These are phyloP conservation scores for Amaranthus cruentus DNA, from an alignment of 148 eudicot species.

Conservation along the genomic window DNA sequence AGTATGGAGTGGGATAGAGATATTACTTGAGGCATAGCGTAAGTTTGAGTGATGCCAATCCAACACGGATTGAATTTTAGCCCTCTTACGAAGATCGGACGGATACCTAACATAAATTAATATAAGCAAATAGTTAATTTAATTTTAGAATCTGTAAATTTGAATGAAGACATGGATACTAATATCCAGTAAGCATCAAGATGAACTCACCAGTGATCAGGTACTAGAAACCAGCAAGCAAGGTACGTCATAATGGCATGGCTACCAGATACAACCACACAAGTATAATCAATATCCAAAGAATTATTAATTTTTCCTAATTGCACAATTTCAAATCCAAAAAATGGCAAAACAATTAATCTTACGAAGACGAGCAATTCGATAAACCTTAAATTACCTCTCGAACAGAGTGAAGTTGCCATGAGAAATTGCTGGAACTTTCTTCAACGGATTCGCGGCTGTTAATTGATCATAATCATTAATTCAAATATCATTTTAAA, in stretches of 20 bases:
- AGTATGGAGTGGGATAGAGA: neutral
- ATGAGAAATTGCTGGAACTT: conserved; percentile 29
- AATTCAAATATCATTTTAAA: neutral
- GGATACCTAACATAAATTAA: conserved; percentile 25
- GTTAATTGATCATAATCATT: neutral
- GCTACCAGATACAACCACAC: conserved; percentile 7
- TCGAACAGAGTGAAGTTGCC: conserved; percentile 31
- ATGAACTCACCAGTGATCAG: conserved; percentile 31
- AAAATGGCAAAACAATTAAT: too few relatives aligned
- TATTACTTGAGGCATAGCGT: conserved; percentile 34
- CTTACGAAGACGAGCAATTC: too few relatives aligned
- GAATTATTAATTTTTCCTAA: neutral
- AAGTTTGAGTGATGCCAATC: conserved; percentile 40
- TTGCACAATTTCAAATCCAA: too few relatives aligned
- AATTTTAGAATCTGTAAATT: neutral
- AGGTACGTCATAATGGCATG: conserved; percentile 34
- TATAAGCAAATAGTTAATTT: neutral
- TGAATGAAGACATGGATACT: neutral
- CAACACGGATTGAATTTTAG: conserved; percentile 29
- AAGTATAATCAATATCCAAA: neutral
- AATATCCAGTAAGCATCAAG: neutral
- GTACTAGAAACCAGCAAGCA: conserved; percentile 28
- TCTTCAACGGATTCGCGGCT: conserved; percentile 31
- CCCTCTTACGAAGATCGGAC: conserved; percentile 29
- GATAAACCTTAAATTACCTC: conserved; percentile 14